Evolutionary conservation across 2,329 filamentous ascomycete species (phyloP).

Genomic region (Paecilomyces variotii): DNA sequence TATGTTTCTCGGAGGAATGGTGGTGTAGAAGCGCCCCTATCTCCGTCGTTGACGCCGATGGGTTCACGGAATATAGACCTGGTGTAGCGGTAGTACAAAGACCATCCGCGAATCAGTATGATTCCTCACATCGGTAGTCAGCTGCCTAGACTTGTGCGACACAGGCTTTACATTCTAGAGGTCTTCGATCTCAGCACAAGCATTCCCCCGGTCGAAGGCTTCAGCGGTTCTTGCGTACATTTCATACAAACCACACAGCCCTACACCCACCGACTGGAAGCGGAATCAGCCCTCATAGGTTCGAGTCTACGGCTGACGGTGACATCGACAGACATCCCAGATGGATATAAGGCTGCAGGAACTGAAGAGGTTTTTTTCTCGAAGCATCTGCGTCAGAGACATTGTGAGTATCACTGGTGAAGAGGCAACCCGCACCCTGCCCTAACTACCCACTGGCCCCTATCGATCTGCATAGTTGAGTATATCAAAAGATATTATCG

Average conservation of each 20-base stretch:
- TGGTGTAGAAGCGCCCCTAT: neutral
- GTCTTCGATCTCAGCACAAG: neutral
- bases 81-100: neutral
- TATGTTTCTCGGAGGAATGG: neutral
- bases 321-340: neutral
- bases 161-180: neutral
- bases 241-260: neutral
- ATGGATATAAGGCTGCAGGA: neutral
- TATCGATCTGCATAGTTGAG: neutral
- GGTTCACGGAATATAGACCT: neutral
- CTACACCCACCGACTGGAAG: neutral
- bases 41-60: neutral
- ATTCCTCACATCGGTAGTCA: neutral
- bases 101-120: neutral
- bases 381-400: neutral
- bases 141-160: neutral
- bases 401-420: neutral
- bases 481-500: neutral
- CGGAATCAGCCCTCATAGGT: neutral
- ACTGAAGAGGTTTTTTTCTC: neutral
- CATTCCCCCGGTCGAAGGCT: neutral
- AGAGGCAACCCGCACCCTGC: neutral
- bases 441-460: neutral
- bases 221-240: neutral
- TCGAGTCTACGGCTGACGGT: neutral